Percentiles rank a stretch among this genome's conserved stretches.
Conservation (phyloP, 2,329 filamentous ascomycete genomes). For the Cercospora berteroae region DNA sequence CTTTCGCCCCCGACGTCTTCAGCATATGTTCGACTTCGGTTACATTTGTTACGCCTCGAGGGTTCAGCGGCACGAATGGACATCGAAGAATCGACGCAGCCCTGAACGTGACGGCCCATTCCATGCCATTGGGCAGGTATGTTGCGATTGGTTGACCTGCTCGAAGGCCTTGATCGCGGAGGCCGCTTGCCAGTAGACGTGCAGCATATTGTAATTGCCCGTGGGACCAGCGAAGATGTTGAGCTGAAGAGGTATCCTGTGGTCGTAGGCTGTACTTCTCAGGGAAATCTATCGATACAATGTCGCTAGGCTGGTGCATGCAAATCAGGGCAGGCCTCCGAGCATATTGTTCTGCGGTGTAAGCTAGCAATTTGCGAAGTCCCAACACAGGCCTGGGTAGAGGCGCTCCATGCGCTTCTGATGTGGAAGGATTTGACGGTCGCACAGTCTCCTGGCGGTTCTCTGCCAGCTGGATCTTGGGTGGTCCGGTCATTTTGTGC, state of each 20-base stretch:
- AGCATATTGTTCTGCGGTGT: constrained; percentile 1
- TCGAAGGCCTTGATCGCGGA: not conserved
- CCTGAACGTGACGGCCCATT: constrained; percentile 8
- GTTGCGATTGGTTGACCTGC: constrained; percentile 3
- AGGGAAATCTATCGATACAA: constrained; percentile 1
- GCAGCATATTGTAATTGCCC: constrained; percentile 6
- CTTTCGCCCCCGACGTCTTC: not conserved
- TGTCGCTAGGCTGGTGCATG: constrained; percentile 1
- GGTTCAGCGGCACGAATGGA: constrained; percentile 18
- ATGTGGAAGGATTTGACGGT: not conserved
- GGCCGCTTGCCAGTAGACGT: not conserved
- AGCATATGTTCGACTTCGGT: constrained; percentile 14
- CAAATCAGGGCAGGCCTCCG: not conserved
- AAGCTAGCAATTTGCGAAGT: not conserved
- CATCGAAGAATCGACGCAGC: constrained; percentile 14
- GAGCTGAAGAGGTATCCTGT: not conserved
- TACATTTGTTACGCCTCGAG: constrained; percentile 11
- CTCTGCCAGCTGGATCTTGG: not conserved
- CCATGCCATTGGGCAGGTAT: constrained; percentile 9
- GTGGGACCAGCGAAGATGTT: constrained; percentile 3
- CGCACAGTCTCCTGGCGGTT: not conserved
- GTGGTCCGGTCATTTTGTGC: not conserved
- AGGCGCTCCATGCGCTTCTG: constrained; percentile 5
- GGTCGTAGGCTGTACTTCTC: not conserved
- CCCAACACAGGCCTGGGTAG: not conserved